phyloP scores from a whole-genome alignment of 2,329 filamentous ascomycete genomes.

The Colletotrichum lentis region DNA sequence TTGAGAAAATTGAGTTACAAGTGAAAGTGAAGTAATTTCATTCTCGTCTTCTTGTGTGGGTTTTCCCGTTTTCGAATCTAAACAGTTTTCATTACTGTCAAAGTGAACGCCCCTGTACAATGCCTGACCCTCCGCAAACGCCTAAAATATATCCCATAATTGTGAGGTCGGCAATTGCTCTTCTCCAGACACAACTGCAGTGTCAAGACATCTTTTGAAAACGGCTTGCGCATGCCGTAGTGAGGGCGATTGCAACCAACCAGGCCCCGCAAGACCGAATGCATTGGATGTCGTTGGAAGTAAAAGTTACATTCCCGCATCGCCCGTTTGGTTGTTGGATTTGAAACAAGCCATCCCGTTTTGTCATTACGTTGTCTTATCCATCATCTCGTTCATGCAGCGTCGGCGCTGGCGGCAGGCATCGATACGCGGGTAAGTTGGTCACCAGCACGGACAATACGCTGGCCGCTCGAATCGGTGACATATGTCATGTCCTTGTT shows the following conservation, averaged over 20 bases:
- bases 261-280: neutral
- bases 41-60: neutral
- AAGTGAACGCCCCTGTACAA: conserved; percentile 29
- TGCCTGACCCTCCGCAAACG: conserved; percentile 32
- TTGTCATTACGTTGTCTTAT: conserved; percentile 13
- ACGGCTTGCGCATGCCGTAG: neutral
- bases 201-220: neutral
- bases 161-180: conserved; percentile 24
- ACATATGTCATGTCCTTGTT: conserved; percentile 83
- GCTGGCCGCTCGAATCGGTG: conserved; percentile 81
- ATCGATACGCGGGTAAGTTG: conserved; percentile 86
- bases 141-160: conserved; percentile 30
- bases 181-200: neutral
- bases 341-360: conserved; percentile 10
- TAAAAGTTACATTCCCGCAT: conserved; percentile 18
- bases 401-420: conserved; percentile 83
- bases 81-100: conserved; percentile 22
- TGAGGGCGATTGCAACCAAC: neutral
- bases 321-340: neutral
- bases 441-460: conserved; percentile 83
- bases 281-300: neutral
- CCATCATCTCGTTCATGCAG: conserved; percentile 63
- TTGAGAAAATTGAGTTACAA: neutral
- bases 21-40: conserved; percentile 12
- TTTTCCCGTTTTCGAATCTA: conserved; percentile 18